Evolutionary conservation across 345 rosid species (phyloP), one percentile per base, ranked within the genome.

Genomic region (Adansonia digitata): DNA sequence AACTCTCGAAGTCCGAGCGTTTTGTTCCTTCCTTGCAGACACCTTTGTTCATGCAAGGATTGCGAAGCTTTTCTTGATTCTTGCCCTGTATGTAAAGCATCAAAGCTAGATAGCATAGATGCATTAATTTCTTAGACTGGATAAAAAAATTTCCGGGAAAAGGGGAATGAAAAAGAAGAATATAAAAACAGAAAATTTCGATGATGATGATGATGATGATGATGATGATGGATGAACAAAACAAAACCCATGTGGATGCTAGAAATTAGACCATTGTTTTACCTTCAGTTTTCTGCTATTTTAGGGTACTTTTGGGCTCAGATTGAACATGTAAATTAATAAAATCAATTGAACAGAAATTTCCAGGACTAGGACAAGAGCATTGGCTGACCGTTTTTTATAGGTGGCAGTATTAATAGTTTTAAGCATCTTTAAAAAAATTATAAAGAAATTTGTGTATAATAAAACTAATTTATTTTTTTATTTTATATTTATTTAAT

Each of bases 21-120:
- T 43, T 76, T 94, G 88, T 90, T 94, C 81, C 84, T 94, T 77
- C 98, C 98, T 63, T 94, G 98, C 74, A 86, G 97, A 80, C 98
- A 94, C 79, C 89, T 94, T 18, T 90, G 94, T 81, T 79, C 94
- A 29, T 94, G 98, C 80, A 81, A 76, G 35, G 75, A 65, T 3
- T 94, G 98, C 39, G 92, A 84, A 35, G 80, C 75, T 7, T 75
- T 83, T 65, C 87, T 91, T 63, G 87, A 79, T 76, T 75, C 78
- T 49, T 94, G 98, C 69, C 98, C 97, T 5, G 80, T 92, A 24
- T 94, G 98, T 78, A 82, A 31, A 76, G 74, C 86, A 14, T 83
- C 78, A 4, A 94, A 91, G 92, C 90, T 88, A 63, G 90, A 87
- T 10, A 85, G 80, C 67, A 85, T 92, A 35, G 97, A 89, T 84